phyloP scores from a whole-genome alignment of 148 eudicot species.

The Oxyria digyna region DNA sequence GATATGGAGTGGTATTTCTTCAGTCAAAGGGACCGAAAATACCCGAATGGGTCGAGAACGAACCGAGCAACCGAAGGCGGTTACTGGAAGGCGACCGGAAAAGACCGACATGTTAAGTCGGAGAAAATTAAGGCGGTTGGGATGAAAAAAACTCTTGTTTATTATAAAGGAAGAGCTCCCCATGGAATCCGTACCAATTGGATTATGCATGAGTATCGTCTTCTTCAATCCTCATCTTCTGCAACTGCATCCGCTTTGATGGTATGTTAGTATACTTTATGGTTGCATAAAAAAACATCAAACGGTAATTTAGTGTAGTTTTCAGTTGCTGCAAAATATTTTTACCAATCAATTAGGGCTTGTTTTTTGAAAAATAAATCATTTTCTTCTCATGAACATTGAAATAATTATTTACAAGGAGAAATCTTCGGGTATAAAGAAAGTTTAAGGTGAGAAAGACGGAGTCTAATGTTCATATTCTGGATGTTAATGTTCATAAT shows the following conservation, averaged over 20 bases:
- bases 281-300: too few relatives aligned
- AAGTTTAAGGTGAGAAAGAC: too few relatives aligned
- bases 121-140: slow-evolving; percentile 21
- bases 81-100: slow-evolving; percentile 40
- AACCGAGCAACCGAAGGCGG: slow-evolving; percentile 35
- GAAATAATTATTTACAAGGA: background rate
- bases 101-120: slow-evolving; percentile 25
- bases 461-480: too few relatives aligned
- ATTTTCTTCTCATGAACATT: background rate
- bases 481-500: too few relatives aligned
- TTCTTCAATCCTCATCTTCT: slow-evolving; percentile 22
- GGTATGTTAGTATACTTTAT: slow-evolving; percentile 13
- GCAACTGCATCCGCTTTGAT: slow-evolving; percentile 25
- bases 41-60: slow-evolving; percentile 36
- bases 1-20: slow-evolving; percentile 44
- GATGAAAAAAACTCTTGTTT: slow-evolving; percentile 42
- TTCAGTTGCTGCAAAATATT: too few relatives aligned
- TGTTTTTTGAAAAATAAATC: background rate
- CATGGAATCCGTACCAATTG: slow-evolving; percentile 35
- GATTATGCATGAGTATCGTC: slow-evolving; percentile 42
- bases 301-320: too few relatives aligned
- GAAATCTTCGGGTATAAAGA: too few relatives aligned
- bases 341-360: background rate
- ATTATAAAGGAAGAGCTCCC: slow-evolving; percentile 36
- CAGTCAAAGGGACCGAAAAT: slow-evolving; percentile 37